Base-by-base conservation (phyloP, 805 yeast genomes). In the Candida endomychidarum region DNA sequence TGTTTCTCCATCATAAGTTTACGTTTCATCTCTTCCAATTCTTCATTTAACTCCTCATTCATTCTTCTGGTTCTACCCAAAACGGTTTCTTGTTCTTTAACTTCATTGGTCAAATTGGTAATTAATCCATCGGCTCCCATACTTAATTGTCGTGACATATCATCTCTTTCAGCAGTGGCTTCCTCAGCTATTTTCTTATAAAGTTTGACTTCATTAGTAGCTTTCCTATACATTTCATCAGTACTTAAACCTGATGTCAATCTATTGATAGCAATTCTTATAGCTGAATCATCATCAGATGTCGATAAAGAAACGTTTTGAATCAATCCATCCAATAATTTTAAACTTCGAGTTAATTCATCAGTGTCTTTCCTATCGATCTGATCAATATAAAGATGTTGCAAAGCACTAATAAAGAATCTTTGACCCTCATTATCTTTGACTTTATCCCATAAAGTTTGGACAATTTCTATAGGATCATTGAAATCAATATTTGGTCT, bases 141-240 rank as follows among this genome's bases (percentile, higher is more conserved):
- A 4, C 79, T 72, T 18, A 86, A 65, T 56, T 83, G 87, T 38
- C 78, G 67, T 22, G 79, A 75, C 67, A 87, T 69, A 23, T 77
- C 80, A 56, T 77, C 79, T 42, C 80, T 60, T 52, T 82, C 88
- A 2, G 78, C 78, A 14, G 63, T 60, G 11, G 81, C 80, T 43
- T 72, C 74, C 44, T 79, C 83, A 2, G 81, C 75, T 28, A 65
- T 68, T 42, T 58, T 63, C 4, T 72, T 67, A 28, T 81, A 72
- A 32, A 71, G 77, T 51, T 74, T 72, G 25, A 81, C 70, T 40
- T 77, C 88, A 16, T 54, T 59, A 29, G 62, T 43, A 4, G 96
- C 95, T 44, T 84, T 73, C 38, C 80, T 71, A 9, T 95, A 95
- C 62, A 83, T 81, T 39, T 87, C 95, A 57, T 91, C 96, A 0